Evolutionary conservation across 2,329 filamentous ascomycete genomes (phyloP).

Genomic region (Hansfordia pulvinata): DNA sequence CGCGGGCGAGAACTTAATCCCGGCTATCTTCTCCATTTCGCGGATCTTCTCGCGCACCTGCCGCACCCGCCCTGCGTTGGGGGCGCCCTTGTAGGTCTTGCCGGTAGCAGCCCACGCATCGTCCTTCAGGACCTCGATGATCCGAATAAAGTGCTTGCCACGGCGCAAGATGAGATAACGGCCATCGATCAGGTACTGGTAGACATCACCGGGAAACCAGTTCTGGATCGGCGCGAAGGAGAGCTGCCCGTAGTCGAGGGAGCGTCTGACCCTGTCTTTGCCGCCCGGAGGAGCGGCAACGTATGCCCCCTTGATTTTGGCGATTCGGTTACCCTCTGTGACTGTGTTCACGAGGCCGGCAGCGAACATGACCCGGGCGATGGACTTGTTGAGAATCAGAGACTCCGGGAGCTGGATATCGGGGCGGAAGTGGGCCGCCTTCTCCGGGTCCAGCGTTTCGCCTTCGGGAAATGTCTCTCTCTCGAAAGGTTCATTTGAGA

Average conservation of each 20-base stretch:
- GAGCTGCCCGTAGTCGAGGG: constrained; percentile 33
- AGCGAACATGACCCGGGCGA: constrained; percentile 45
- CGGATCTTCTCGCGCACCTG: constrained; percentile 19
- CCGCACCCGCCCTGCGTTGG: constrained; percentile 32
- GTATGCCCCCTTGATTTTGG: constrained; percentile 41
- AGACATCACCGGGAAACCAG: constrained; percentile 42
- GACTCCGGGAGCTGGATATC: constrained; percentile 46
- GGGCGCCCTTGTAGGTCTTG: constrained; percentile 37
- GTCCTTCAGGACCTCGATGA: constrained; percentile 45
- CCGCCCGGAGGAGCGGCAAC: constrained; percentile 37
- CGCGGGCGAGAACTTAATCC: constrained; percentile 2
- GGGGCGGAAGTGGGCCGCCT: constrained; percentile 28
- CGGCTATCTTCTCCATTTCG: constrained; percentile 1
- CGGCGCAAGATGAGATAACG: constrained; percentile 46
- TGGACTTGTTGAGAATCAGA: constrained; percentile 37
- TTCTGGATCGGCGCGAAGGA: constrained; percentile 48
- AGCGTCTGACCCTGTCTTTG: constrained; percentile 11
- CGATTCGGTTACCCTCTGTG: constrained; percentile 45
- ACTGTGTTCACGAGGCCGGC: constrained; percentile 42
- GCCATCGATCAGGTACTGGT: constrained; percentile 46
- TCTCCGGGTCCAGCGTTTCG: constrained; percentile 21
- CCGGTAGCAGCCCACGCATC: constrained; percentile 36
- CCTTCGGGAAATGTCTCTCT: constrained; percentile 8
- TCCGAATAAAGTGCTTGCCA: constrained; percentile 49
- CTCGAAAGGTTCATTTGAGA: too few species aligned